Percentiles rank a stretch among this genome's conserved stretches.
Evolutionary conservation across 2,329 filamentous ascomycete genomes (phyloP).

Genomic region (Aschersonia sp.): DNA sequence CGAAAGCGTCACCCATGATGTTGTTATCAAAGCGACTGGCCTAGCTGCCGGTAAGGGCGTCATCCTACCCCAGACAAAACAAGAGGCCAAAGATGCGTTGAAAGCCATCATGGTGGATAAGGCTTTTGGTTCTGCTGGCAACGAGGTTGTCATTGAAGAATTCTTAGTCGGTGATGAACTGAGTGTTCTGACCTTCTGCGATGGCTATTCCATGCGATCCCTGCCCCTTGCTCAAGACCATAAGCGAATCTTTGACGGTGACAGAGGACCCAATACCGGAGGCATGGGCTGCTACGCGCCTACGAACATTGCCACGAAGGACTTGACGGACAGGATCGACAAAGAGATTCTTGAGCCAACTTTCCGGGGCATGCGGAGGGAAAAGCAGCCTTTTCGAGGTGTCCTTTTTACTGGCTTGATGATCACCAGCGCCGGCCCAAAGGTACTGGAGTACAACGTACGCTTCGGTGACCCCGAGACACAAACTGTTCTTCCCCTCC

Average conservation of each 20-base stretch:
- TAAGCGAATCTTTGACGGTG: constrained; percentile 85
- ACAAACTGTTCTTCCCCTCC: constrained; percentile 68
- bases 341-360: constrained; percentile 77
- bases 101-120: constrained; percentile 82
- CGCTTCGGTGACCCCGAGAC: constrained; percentile 88
- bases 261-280: constrained; percentile 84
- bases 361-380: constrained; percentile 72
- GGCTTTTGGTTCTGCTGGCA: constrained; percentile 74
- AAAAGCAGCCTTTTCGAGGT: constrained; percentile 60
- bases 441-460: constrained; percentile 85
- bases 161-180: constrained; percentile 84
- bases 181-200: constrained; percentile 80
- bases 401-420: constrained; percentile 85
- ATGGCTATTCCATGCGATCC: constrained; percentile 71
- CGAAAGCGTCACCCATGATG: constrained; percentile 51
- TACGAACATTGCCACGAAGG: constrained; percentile 63
- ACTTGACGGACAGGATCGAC: constrained; percentile 67
- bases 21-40: constrained; percentile 90
- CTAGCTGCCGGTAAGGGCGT: constrained; percentile 93
- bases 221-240: constrained; percentile 91
- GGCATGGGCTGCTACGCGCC: constrained; percentile 97
- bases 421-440: constrained; percentile 71
- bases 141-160: constrained; percentile 92
- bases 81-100: constrained; percentile 70
- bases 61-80: constrained; percentile 67